Conservation (phyloP, 371 early-diverging fungal species). For the Saksenaea oblongispora region DNA sequence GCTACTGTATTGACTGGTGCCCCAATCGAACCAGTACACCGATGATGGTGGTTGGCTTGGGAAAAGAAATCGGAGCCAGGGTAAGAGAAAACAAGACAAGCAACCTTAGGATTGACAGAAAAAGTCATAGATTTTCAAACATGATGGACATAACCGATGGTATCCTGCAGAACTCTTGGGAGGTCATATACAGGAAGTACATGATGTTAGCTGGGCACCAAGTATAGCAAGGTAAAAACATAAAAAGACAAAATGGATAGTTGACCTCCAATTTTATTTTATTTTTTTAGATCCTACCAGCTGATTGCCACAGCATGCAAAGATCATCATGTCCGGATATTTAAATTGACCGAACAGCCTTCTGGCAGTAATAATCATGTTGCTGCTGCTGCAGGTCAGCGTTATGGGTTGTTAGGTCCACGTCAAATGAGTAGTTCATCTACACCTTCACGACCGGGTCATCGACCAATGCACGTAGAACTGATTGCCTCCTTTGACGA, state of each 20-base stretch:
- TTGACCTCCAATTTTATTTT: constrained; percentile 11
- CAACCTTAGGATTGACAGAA: background rate
- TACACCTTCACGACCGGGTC: constrained; percentile 3
- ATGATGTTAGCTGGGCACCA: constrained; percentile 89
- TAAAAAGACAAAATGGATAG: background rate
- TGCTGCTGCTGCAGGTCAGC: constrained; percentile 12
- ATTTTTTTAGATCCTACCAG: constrained; percentile 69
- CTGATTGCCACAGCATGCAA: constrained; percentile 91
- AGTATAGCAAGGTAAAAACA: constrained; percentile 69
- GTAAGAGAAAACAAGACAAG: constrained; percentile 32
- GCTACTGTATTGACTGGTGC: constrained; percentile 89
- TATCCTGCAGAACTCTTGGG: constrained; percentile 60
- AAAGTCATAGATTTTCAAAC: constrained; percentile 54
- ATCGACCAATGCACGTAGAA: constrained; percentile 52
- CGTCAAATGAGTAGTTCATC: constrained; percentile 5
- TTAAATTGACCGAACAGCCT: constrained; percentile 64
- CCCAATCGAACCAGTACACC: constrained; percentile 75
- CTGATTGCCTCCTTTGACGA: constrained; percentile 66
- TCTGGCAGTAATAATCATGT: constrained; percentile 9
- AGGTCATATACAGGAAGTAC: constrained; percentile 73
- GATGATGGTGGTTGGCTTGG: constrained; percentile 89
- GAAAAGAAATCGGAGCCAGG: constrained; percentile 78
- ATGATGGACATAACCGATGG: constrained; percentile 70
- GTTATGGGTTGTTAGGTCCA: constrained; percentile 9
- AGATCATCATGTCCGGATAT: constrained; percentile 87